Conservation (phyloP, 148 eudicot genomes). For the Camellia granthamiana region DNA sequence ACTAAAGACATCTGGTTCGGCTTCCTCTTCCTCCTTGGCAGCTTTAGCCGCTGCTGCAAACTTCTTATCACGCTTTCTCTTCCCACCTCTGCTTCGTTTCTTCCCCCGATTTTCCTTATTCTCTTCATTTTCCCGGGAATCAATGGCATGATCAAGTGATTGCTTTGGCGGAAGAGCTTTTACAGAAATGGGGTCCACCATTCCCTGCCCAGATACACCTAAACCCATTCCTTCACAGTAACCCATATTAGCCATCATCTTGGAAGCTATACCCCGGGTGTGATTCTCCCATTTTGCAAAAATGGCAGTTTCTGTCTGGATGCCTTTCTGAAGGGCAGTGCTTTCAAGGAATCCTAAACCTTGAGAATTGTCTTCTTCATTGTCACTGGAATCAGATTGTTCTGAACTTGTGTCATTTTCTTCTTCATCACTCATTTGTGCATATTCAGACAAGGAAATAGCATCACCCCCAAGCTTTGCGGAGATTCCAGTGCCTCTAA, state of each 20-base stretch:
- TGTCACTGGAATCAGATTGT: slow-evolving; percentile 51
- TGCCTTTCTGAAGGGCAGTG: slow-evolving; percentile 61
- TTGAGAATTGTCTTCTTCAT: slow-evolving; percentile 51
- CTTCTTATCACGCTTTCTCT: slow-evolving; percentile 87
- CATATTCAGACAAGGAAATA: slow-evolving; percentile 63
- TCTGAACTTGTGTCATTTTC: slow-evolving; percentile 48
- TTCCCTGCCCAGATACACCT: slow-evolving; percentile 83
- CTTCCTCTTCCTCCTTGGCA: slow-evolving; percentile 64
- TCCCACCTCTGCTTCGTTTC: slow-evolving; percentile 87
- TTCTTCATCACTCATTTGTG: slow-evolving; percentile 54
- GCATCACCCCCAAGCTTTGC: slow-evolving; percentile 54
- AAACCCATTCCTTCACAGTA: slow-evolving; percentile 96
- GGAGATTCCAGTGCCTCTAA: slow-evolving; percentile 62
- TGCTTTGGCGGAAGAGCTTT: slow-evolving; percentile 83
- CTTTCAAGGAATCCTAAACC: slow-evolving; percentile 72
- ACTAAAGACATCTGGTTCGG: slow-evolving; percentile 68
- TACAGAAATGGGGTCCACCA: slow-evolving; percentile 68
- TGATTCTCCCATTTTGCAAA: slow-evolving; percentile 98
- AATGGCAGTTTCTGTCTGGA: slow-evolving; percentile 84
- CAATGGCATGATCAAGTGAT: slow-evolving; percentile 78
- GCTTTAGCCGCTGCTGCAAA: slow-evolving; percentile 67
- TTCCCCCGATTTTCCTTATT: slow-evolving; percentile 36
- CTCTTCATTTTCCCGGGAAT: slow-evolving; percentile 28
- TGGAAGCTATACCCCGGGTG: slow-evolving; percentile 93
- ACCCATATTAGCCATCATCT: slow-evolving; percentile 98